phyloP scores from a whole-genome alignment of 116 monocot species.

The Trichopus zeylanicus region DNA sequence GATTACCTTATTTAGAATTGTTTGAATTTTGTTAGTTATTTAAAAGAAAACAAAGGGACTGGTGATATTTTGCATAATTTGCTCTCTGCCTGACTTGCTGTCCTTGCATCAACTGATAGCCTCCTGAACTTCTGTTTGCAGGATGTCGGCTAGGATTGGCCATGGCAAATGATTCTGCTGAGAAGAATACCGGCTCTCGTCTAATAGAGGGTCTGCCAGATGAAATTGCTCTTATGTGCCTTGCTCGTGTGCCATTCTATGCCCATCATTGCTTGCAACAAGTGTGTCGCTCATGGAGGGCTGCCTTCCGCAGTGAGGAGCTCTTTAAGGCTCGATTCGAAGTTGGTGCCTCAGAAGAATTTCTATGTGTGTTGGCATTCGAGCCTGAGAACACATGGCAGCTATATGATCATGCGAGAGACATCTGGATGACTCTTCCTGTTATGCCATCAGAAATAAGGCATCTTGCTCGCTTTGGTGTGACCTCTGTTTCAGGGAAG shows the following conservation, averaged over 20 bases:
- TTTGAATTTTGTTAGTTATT: no score
- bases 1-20: no score
- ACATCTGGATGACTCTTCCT: slow-evolving; percentile 88
- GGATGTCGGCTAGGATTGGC: no score
- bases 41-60: no score
- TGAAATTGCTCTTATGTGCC: slow-evolving; percentile 72
- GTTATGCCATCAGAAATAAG: slow-evolving; percentile 76
- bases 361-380: slow-evolving; percentile 85
- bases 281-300: slow-evolving; percentile 71
- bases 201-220: slow-evolving; percentile 92
- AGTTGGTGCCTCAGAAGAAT: slow-evolving; percentile 51
- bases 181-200: no score
- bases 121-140: no score
- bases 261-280: slow-evolving; percentile 47
- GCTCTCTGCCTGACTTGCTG: no score
- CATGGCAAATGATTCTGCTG: no score
- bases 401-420: slow-evolving; percentile 70
- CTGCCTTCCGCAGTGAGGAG: slow-evolving; percentile 44
- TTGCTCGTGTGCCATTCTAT: slow-evolving; percentile 86
- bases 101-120: no score
- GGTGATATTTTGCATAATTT: no score
- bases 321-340: slow-evolving; percentile 53
- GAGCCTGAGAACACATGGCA: slow-evolving; percentile 95
- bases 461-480: slow-evolving; percentile 88
- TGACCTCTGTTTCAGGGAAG: slow-evolving; percentile 69